Base-by-base conservation (phyloP, 345 rosid genomes). In the Salix dunnii region DNA sequence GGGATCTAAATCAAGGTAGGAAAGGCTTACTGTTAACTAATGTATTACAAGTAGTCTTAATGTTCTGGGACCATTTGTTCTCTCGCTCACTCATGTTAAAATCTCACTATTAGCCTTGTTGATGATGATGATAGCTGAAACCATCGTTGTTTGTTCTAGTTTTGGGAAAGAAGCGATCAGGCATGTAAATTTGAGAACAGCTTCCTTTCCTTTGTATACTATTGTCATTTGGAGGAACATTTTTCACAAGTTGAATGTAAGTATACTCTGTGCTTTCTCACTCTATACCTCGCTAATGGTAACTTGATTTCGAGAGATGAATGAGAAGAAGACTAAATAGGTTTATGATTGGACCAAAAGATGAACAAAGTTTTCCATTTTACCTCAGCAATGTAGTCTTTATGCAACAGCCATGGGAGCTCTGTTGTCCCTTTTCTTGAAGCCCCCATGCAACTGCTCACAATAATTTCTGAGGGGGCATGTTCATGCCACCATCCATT, bases 101-200 rank as follows among this genome's bases (percentile, higher is more conserved):
- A 61, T 68, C 78, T 73, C 51, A 46, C 30, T 27, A 33, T 10
- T 49, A 42, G 46, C 17, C 58, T 40, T 31, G 48, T 18, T 72
- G 38, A 28, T 77, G 58, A 77, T 83, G 35, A 49, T 71, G 68
- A 78, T 82, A 67, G 84, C 70, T 43, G 68, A 77, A 77, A 82
- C 75, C 75, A 78, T 77, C 80, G 69, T 66, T 67, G 72, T 55
- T 31, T 78, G 82, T 78, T 82, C 85, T 81, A 69, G 78, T 75
- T 63, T 58, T 72, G 71, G 83, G 77, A 80, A n/a, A 83, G 84
- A 81, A 78, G 82, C 85, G 73, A 81, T 78, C 78, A 51, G 73
- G 88, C 87, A 78, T 88, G 87, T 90, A 88, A 88, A 86, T 89
- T 81, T 80, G 90, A 84, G 85, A 87, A 83, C 80, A 82, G 76